Percentiles rank a stretch among this genome's conserved stretches.
phyloP scores from a whole-genome alignment of 306 rosid genomes.

The Rosa chinensis region DNA sequence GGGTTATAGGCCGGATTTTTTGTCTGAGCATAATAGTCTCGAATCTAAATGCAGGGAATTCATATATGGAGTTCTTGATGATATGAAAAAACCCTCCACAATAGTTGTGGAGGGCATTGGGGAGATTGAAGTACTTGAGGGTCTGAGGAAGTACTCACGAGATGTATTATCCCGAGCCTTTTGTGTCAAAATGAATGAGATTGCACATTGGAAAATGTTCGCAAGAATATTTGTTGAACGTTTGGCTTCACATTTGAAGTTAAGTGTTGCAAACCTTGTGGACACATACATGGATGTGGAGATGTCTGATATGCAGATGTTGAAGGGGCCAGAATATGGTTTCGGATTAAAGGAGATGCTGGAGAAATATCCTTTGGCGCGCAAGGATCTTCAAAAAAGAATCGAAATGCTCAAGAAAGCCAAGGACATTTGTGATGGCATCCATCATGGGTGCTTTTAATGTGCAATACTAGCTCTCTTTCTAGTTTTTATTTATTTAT shows the following conservation, averaged over 20 bases:
- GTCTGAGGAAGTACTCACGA: neutral
- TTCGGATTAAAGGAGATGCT: neutral
- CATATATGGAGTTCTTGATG: neutral
- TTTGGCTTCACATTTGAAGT: neutral
- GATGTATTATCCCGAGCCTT: neutral
- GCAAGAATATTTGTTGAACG: neutral
- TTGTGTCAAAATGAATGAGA: neutral
- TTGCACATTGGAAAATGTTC: neutral
- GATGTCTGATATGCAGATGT: neutral
- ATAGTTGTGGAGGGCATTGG: neutral
- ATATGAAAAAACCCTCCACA: neutral
- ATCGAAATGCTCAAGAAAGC: neutral
- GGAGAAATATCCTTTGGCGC: neutral
- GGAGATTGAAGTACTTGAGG: neutral
- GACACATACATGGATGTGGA: neutral
- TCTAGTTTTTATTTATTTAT: neutral
- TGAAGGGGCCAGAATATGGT: neutral
- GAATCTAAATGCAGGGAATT: neutral
- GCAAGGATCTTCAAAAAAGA: neutral
- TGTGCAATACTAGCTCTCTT: neutral
- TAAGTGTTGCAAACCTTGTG: neutral
- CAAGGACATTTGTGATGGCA: neutral
- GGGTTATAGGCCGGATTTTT: neutral
- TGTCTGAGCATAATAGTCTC: neutral
- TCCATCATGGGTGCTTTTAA: neutral